These are phyloP conservation scores for Sphaerulina vaccinii DNA, from an alignment of 2,329 filamentous ascomycete species.

Conservation along the genomic window DNA sequence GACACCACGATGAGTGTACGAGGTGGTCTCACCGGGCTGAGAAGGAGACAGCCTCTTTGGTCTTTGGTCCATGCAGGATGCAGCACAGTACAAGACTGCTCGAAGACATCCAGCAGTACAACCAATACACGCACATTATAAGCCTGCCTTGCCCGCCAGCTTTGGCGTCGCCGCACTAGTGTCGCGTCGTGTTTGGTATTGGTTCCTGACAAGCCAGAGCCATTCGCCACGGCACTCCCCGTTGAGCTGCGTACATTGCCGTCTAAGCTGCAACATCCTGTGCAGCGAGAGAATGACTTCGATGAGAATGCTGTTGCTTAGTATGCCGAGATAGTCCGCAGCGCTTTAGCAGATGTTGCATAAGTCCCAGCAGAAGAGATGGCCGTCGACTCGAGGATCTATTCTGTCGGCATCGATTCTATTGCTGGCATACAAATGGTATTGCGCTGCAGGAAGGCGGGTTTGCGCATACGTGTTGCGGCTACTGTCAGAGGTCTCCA, in stretches of 20 bases:
- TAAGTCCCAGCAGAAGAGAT: slow-evolving; percentile 15
- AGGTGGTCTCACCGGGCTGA: no score
- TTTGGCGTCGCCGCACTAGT: no score
- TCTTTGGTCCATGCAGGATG: no score
- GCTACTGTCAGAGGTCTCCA: slow-evolving; percentile 21
- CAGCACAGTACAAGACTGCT: no score
- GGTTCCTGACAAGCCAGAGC: slow-evolving; percentile 11
- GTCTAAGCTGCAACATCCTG: background rate
- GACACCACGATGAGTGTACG: no score
- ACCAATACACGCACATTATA: no score
- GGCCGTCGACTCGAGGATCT: slow-evolving; percentile 15
- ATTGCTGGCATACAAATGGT: slow-evolving; percentile 21
- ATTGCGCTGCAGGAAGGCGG: slow-evolving; percentile 15
- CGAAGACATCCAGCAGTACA: no score
- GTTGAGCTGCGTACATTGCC: slow-evolving; percentile 12
- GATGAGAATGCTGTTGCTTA: slow-evolving; percentile 8
- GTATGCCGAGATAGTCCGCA: slow-evolving; percentile 12
- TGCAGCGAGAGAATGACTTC: background rate
- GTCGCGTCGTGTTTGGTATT: no score
- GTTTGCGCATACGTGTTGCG: slow-evolving; percentile 14
- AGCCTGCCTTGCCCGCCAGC: no score
- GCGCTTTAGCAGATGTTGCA: slow-evolving; percentile 19
- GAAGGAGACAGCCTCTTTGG: no score
- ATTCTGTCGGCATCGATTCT: slow-evolving; percentile 20
- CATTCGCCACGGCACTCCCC: slow-evolving; percentile 15